Percentiles rank a stretch among this genome's conserved stretches.
Evolutionary conservation across 1,284 basidiomycete species (phyloP).

Genomic region (Ceratobasidium sp.): DNA sequence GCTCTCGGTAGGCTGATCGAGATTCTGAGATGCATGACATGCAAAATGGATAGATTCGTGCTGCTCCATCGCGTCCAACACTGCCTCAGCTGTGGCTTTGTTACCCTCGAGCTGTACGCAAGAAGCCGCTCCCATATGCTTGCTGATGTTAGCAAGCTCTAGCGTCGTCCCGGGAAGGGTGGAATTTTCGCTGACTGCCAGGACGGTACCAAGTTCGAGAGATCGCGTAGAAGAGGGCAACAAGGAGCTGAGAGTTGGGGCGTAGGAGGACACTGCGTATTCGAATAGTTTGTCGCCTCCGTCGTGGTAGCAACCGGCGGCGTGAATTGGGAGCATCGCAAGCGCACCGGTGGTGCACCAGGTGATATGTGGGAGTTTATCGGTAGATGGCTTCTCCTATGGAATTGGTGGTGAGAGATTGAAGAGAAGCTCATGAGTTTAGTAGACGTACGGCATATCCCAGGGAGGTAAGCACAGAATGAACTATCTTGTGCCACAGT

Average conservation of each 20-base stretch:
- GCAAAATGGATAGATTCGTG: too few species aligned
- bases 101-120: not conserved
- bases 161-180: conserved; percentile 2
- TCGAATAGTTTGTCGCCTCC: not conserved
- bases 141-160: conserved; percentile 1
- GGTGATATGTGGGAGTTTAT: conserved; percentile 8
- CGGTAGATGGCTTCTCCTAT: not conserved
- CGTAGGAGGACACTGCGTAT: conserved; percentile 22
- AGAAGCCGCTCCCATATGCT: not conserved
- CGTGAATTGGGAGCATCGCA: conserved; percentile 34
- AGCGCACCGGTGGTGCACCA: conserved; percentile 28
- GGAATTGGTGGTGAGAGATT: not conserved
- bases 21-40: too few species aligned
- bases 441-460: conserved; percentile 3
- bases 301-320: conserved; percentile 12
- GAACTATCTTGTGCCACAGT: conserved; percentile 19
- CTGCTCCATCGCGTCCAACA: conserved; percentile 20
- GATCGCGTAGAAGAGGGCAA: not conserved
- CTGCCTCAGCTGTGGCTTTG: not conserved
- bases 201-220: not conserved
- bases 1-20: too few species aligned
- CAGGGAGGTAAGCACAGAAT: conserved; percentile 6
- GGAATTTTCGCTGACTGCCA: conserved; percentile 20
- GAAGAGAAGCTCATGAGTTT: not conserved
- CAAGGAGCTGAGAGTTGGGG: conserved; percentile 16